Evolutionary conservation across 2,329 filamentous ascomycete species (phyloP).

Genomic region (Cladophialophora chaetospira): DNA sequence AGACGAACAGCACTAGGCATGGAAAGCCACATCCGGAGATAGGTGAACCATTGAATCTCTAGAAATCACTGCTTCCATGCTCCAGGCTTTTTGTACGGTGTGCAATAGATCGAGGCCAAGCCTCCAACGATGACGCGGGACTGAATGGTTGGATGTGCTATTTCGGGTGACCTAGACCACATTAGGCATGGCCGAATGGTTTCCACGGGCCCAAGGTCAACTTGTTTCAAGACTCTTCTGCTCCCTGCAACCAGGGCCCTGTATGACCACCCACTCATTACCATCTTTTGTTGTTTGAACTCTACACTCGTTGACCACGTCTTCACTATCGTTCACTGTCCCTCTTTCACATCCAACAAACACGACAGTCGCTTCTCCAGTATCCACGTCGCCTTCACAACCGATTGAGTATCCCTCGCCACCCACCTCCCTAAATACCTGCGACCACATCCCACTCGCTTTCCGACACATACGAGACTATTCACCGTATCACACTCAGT

Average conservation of each 20-base stretch:
- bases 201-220: neutral
- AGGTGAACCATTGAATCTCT: too few species aligned
- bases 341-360: neutral
- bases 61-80: too few species aligned
- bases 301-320: constrained; percentile 3
- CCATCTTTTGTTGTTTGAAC: neutral
- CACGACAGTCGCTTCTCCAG: constrained; percentile 1
- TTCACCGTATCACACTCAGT: too few species aligned
- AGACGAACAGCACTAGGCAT: neutral
- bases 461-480: too few species aligned
- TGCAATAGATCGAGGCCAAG: too few species aligned
- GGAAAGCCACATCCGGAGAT: neutral
- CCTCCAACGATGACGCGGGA: neutral
- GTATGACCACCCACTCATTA: constrained; percentile 1
- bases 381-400: neutral
- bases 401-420: neutral
- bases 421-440: neutral
- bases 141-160: neutral
- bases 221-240: constrained; percentile 1
- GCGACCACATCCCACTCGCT: neutral
- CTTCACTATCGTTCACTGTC: constrained; percentile 9
- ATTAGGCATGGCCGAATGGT: constrained; percentile 6
- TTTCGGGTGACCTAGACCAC: neutral
- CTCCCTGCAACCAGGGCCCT: neutral
- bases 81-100: neutral